Evolutionary conservation across 1,284 basidiomycete genomes (phyloP).

Genomic region (Entoloma clypeatum): DNA sequence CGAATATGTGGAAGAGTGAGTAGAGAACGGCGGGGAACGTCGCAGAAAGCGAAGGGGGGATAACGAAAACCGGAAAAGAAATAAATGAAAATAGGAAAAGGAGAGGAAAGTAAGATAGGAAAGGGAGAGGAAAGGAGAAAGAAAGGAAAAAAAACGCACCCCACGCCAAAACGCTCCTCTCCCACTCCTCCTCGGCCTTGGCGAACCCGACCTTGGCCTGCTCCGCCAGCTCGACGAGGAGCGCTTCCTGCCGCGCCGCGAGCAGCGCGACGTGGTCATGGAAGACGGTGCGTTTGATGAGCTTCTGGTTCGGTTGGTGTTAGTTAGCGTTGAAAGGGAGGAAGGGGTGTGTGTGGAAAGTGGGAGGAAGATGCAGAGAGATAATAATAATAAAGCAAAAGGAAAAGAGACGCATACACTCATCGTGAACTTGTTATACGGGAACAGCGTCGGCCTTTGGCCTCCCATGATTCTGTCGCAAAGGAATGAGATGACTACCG

Average conservation of each 20-base stretch:
- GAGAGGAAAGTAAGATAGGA: background rate
- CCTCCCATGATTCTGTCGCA: slow-evolving; percentile 58
- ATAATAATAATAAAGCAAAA: too few relatives aligned
- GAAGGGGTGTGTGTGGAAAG: slow-evolving; percentile 3
- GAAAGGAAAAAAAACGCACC: slow-evolving; percentile 43
- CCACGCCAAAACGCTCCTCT: slow-evolving; percentile 61
- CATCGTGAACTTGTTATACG: slow-evolving; percentile 92
- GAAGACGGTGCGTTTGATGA: slow-evolving; percentile 79
- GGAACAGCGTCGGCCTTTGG: slow-evolving; percentile 83
- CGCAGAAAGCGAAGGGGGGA: too few relatives aligned
- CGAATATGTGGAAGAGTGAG: too few relatives aligned
- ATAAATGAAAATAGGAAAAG: too few relatives aligned
- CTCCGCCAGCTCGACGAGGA: slow-evolving; percentile 55
- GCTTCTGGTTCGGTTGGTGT: slow-evolving; percentile 54
- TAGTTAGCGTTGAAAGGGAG: background rate
- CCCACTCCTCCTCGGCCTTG: slow-evolving; percentile 71
- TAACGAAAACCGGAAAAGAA: too few relatives aligned
- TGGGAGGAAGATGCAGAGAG: too few relatives aligned
- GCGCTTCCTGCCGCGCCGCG: slow-evolving; percentile 56
- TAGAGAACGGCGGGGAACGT: too few relatives aligned
- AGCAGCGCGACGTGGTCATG: slow-evolving; percentile 62
- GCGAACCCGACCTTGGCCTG: slow-evolving; percentile 61
- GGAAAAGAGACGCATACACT: slow-evolving; percentile 41
- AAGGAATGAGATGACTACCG: background rate
- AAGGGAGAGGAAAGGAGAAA: slow-evolving; percentile 1